phyloP scores from a whole-genome alignment of 2,329 filamentous ascomycete genomes.

The Colletotrichum sp. region DNA sequence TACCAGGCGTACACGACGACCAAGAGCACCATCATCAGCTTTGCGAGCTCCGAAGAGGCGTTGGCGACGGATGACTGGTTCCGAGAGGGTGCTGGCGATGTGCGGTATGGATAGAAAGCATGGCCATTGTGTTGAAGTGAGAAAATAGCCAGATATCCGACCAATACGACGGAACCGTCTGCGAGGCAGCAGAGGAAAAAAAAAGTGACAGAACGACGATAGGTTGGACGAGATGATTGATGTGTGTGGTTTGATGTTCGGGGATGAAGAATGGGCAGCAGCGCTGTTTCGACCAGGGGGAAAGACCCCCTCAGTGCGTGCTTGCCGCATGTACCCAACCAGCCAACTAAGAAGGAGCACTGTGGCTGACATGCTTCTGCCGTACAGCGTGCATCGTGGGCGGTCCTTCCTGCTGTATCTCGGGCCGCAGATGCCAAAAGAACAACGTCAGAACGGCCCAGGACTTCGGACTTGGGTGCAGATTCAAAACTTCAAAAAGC shows the following conservation, averaged over 20 bases:
- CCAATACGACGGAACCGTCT: neutral
- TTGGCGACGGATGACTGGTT: constrained; percentile 71
- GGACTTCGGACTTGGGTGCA: neutral
- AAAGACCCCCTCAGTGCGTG: neutral
- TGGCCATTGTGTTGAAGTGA: neutral
- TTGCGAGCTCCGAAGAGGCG: constrained; percentile 59
- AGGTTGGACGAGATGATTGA: neutral
- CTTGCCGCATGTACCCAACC: neutral
- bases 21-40: constrained; percentile 75
- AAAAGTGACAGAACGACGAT: neutral
- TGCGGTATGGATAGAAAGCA: constrained; percentile 60
- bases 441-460: neutral
- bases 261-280: constrained; percentile 1
- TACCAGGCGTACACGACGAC: constrained; percentile 63
- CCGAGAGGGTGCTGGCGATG: constrained; percentile 57
- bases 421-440: neutral
- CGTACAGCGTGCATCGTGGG: neutral
- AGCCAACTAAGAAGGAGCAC: neutral
- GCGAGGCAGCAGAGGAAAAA: neutral
- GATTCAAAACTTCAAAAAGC: neutral
- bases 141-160: neutral
- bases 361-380: neutral
- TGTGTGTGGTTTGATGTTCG: constrained; percentile 10
- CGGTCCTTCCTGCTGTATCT: neutral
- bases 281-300: neutral